Evolutionary conservation across 495 filamentous ascomycete genomes (phyloP).

Genomic region (Aspergillus kassunensis): DNA sequence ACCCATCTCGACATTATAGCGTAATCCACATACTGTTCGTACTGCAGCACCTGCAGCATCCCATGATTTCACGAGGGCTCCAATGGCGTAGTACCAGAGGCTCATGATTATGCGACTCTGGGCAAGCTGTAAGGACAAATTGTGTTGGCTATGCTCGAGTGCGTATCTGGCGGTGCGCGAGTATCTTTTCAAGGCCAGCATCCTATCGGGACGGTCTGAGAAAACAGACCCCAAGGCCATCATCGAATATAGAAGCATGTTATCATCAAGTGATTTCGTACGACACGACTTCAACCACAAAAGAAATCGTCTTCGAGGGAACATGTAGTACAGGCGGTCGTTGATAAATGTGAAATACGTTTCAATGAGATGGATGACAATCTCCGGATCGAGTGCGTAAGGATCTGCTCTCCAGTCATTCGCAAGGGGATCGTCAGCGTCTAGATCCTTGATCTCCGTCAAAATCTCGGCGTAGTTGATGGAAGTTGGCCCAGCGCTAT

Average conservation of each 20-base stretch:
- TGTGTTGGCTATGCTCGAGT: slow-evolving; percentile 45
- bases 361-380: slow-evolving; percentile 48
- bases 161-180: slow-evolving; percentile 57
- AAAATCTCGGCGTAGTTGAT: slow-evolving; percentile 35
- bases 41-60: slow-evolving; percentile 58
- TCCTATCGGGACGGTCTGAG: slow-evolving; percentile 48
- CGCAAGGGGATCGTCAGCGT: slow-evolving; percentile 43
- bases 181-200: slow-evolving; percentile 45
- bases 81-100: slow-evolving; percentile 59
- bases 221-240: slow-evolving; percentile 57
- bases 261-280: slow-evolving; percentile 58
- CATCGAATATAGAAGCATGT: slow-evolving; percentile 66
- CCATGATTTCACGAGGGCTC: slow-evolving; percentile 50
- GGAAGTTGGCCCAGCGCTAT: slow-evolving; percentile 10
- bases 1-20: slow-evolving; percentile 58
- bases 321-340: slow-evolving; percentile 50
- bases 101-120: slow-evolving; percentile 61
- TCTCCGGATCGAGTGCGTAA: slow-evolving; percentile 49
- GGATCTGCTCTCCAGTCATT: slow-evolving; percentile 62
- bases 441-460: slow-evolving; percentile 29
- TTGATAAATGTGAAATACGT: slow-evolving; percentile 54
- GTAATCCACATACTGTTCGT: slow-evolving; percentile 52
- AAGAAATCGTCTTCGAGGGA: slow-evolving; percentile 51
- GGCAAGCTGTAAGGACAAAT: slow-evolving; percentile 54
- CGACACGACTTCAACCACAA: slow-evolving; percentile 50